Evolutionary conservation across 2,329 filamentous ascomycete species (phyloP), one percentile per base, ranked within the genome.

Genomic region (Davidsoniella virescens): DNA sequence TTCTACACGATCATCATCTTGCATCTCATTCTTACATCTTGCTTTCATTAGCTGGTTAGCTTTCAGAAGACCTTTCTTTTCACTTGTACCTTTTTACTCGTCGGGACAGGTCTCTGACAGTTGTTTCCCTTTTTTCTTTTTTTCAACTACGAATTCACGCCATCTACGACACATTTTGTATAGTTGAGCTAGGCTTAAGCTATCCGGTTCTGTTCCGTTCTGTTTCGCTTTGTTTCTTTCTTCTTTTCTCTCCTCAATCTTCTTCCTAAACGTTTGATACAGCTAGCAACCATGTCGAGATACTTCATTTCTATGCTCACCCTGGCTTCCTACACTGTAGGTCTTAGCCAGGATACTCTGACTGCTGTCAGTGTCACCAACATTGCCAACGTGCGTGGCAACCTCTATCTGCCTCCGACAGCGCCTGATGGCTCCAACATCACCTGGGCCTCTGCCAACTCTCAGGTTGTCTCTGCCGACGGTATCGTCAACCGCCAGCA

Each of bases 331-430:
- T 23, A 36, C 40, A 48, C 50, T 25, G 23, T 50, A 17, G 54
- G 43, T 18, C 44, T 47, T 25, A 39, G 45, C 17, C 33, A 41
- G 7, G 52, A 55, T 18, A 55, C 56, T 8, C 58, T 59, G n/a
- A 48, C 54, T 14, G 53, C 51, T 17, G 51, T 65, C 6, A 44
- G 55, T 1, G 52, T 66, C 1, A 58, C 55, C 38, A 67, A 67
- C 52, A 53, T 66, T 17, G 57, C 62, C 6, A 61, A 67, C 44
- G 60, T 68, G 44, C 60, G 63, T 16, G 64, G 65, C 20, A 67
- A 68, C 51, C 54, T 68, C 17, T 54, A 60, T 38, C 57, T 68
- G 4, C 65, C 66, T 10, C 38, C 55, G 1, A 52, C 56, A 1
- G 43, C 54, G 17, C 56, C 59, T 1, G 59, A 65, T 20, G 61